A percentile compares a stretch with the other conserved stretches of the same genome.
Evolutionary conservation across 495 filamentous ascomycete species (phyloP).

Genomic region (Parmelia sp.): DNA sequence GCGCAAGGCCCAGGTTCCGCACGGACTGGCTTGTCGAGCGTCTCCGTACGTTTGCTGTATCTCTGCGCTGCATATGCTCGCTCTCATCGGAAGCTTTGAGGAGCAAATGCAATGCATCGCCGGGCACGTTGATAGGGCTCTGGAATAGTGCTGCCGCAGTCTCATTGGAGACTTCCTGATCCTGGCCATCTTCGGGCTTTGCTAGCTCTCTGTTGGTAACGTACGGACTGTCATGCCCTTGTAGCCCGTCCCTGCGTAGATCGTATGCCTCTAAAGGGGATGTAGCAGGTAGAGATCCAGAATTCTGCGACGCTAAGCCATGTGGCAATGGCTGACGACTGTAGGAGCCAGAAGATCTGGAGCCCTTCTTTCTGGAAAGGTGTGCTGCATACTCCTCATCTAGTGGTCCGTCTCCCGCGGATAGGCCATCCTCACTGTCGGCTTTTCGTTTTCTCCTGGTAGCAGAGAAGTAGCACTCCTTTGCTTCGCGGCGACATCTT

Average conservation of each 20-base stretch:
- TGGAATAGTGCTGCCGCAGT: slow-evolving; percentile 51
- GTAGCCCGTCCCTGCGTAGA: slow-evolving; percentile 5
- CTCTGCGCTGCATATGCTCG: slow-evolving; percentile 35
- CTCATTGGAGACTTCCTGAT: slow-evolving; percentile 45
- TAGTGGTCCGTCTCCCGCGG: slow-evolving; percentile 21
- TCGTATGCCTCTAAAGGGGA: slow-evolving; percentile 19
- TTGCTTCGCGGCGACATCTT: slow-evolving; percentile 84
- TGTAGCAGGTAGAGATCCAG: slow-evolving; percentile 10
- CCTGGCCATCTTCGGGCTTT: slow-evolving; percentile 17
- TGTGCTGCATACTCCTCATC: slow-evolving; percentile 43
- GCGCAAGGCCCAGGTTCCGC: neutral
- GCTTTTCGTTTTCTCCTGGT: slow-evolving; percentile 86
- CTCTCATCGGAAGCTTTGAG: slow-evolving; percentile 53
- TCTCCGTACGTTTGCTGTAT: slow-evolving; percentile 8
- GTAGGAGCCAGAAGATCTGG: slow-evolving; percentile 9
- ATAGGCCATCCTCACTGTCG: slow-evolving; percentile 49
- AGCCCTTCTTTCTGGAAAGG: slow-evolving; percentile 39
- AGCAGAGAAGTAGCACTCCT: slow-evolving; percentile 95
- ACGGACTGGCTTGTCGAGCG: slow-evolving; percentile 17
- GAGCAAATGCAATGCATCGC: slow-evolving; percentile 53
- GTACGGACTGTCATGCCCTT: neutral
- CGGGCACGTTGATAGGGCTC: slow-evolving; percentile 51
- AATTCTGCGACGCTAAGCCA: slow-evolving; percentile 1
- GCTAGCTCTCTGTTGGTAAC: neutral
- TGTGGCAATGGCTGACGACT: slow-evolving; percentile 2